Base-by-base conservation (phyloP, 2,329 filamentous ascomycete genomes). In the Salinomyces thailandicus region DNA sequence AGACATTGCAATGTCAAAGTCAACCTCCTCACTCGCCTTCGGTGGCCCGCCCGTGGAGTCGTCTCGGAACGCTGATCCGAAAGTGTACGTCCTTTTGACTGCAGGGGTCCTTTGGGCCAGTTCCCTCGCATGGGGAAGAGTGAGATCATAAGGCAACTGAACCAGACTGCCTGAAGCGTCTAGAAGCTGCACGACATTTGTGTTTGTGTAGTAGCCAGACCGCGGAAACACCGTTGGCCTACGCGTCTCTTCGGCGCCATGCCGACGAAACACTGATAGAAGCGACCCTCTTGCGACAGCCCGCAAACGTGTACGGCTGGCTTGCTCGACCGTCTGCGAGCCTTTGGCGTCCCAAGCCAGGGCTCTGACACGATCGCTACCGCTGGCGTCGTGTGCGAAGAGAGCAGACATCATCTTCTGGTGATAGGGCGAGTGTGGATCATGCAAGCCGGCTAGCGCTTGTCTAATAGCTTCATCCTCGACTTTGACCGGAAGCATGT, bases 81-180 rank as follows among this genome's bases (percentile, higher is more conserved):
- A 95, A 0, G 83, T 77, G 58, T 85, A 94, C 0, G 83, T 84
- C 46, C 85, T 82, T 47, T 84, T 75, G 4, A 85, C 63, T 1
- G 76, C 68, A 8, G 76, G 67, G 9, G 67, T 67, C 31, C 79
- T 73, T 44, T 83, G 80, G 4, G 89, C 86, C 35, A 98, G 73
- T 39, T 80, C 77, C 37, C 89, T 75, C 16, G 91, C 91, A 57
- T 93, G 79, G 1, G 89, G 86, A 45, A 96, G 70, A 2, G 86
- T 94, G 15, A 96, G 67, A 58, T 98, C 91, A 51, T 85, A 95
- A 0, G 91, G 91, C n/a, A 98, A 64, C 55, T 98, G 91, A 5
- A 96, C 68, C 2, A 95, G 69, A n/a, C 81, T 89, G 2, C 89
- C 91, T 43, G 79, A 83, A 2, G 77, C 70, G 56, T 94, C 85